A percentile compares a stretch with the other conserved stretches of the same genome.
Evolutionary conservation across 345 rosid genomes (phyloP).

Genomic region (Rhodamnia rubescens): DNA sequence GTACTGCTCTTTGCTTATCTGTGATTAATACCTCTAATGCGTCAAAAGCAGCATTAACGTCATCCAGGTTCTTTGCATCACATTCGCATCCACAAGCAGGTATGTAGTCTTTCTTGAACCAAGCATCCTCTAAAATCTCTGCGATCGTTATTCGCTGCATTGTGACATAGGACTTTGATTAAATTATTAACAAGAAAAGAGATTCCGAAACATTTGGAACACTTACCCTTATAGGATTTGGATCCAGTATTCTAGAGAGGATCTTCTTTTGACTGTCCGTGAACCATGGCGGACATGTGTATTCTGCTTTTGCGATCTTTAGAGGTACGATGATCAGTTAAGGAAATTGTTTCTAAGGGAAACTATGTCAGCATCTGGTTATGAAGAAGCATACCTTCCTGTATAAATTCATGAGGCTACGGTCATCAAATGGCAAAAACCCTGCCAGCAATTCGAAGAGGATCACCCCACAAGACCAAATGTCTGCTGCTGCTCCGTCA

Average conservation of each 20-base stretch:
- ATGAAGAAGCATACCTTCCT: conserved; percentile 35
- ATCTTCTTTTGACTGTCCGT: conserved; percentile 47
- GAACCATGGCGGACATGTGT: conserved; percentile 52
- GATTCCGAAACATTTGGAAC: not conserved
- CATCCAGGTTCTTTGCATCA: conserved; percentile 33
- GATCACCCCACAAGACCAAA: conserved; percentile 93
- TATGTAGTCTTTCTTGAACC: conserved; percentile 59
- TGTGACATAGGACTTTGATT: not conserved
- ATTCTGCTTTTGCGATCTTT: conserved; percentile 62
- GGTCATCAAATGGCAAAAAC: conserved; percentile 65
- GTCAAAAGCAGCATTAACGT: conserved; percentile 42
- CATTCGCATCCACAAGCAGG: conserved; percentile 36
- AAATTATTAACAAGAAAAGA: not conserved
- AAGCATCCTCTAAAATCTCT: conserved; percentile 60
- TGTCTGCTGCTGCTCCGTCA: conserved; percentile 82
- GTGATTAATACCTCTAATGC: conserved; percentile 34
- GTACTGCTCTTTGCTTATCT: not conserved
- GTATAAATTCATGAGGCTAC: conserved; percentile 48
- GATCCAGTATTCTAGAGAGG: conserved; percentile 56
- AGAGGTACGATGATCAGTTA: not conserved
- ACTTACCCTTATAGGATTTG: conserved; percentile 47
- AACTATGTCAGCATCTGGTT: not conserved
- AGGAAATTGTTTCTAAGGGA: not conserved
- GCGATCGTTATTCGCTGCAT: conserved; percentile 58
- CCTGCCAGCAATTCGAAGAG: conserved; percentile 82